Evolutionary conservation across 73 alveolate genomes (phyloP).

Genomic region (Symbiodinium pilosum): DNA sequence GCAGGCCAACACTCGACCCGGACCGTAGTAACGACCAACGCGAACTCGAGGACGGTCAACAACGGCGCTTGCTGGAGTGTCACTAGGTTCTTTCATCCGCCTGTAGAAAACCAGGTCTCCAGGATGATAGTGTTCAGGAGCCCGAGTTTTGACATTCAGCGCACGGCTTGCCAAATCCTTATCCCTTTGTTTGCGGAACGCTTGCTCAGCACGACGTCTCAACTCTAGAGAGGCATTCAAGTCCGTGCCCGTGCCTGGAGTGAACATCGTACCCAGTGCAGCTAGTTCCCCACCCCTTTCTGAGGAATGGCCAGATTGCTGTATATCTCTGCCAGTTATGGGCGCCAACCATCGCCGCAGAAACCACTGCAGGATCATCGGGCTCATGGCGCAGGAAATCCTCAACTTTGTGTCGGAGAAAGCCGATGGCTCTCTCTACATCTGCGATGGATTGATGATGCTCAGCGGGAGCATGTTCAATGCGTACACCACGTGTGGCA

Average conservation of each 20-base stretch:
- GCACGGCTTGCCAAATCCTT: neutral
- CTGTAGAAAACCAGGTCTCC: constrained; percentile 4
- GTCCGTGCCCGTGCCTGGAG: neutral
- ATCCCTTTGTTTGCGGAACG: neutral
- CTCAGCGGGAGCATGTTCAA: neutral
- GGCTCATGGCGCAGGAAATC: neutral
- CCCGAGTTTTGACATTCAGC: neutral
- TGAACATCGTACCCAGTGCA: neutral
- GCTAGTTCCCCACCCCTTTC: neutral
- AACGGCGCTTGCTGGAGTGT: neutral
- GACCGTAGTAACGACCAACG: neutral
- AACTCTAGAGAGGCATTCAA: neutral
- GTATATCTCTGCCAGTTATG: neutral
- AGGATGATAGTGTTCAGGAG: neutral
- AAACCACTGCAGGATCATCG: neutral
- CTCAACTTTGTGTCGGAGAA: neutral
- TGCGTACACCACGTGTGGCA: neutral
- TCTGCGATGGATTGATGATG: neutral
- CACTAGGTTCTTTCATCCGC: neutral
- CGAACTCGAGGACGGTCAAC: neutral
- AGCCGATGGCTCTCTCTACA: neutral
- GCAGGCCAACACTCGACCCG: neutral
- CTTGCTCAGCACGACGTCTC: neutral
- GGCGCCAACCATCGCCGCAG: neutral
- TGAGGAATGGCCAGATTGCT: neutral